These are phyloP conservation scores for Calocera cornea DNA, from an alignment of 768 basidiomycete species.

Conservation along the genomic window DNA sequence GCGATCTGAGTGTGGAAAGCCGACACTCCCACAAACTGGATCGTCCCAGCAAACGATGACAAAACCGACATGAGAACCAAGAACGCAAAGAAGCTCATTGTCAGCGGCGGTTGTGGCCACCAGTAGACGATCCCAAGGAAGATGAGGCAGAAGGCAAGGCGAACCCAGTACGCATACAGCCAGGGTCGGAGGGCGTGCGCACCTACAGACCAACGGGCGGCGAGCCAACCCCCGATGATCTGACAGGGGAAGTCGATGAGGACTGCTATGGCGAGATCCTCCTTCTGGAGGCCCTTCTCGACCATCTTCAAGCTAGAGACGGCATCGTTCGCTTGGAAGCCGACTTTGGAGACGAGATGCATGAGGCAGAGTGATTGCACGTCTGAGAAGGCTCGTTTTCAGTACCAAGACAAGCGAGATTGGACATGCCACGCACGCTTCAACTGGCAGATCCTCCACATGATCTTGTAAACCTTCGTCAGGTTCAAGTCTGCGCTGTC, in stretches of 20 bases:
- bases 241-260: constrained; percentile 97
- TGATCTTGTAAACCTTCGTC: constrained; percentile 77
- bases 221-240: constrained; percentile 85
- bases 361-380: constrained; percentile 76
- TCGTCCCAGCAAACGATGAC: constrained; percentile 79
- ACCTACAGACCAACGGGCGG: constrained; percentile 80
- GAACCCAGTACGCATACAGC: constrained; percentile 83
- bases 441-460: constrained; percentile 86
- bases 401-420: background rate
- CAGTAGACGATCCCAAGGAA: constrained; percentile 66
- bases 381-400: constrained; percentile 38
- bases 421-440: constrained; percentile 48
- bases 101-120: constrained; percentile 69
- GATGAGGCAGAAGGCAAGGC: constrained; percentile 56
- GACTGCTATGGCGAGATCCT: constrained; percentile 90
- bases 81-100: constrained; percentile 62
- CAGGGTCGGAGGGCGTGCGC: constrained; percentile 71
- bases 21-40: constrained; percentile 99
- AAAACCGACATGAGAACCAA: constrained; percentile 71
- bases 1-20: constrained; percentile 96
- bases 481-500: constrained; percentile 82
- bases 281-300: constrained; percentile 89
- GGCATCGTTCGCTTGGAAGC: constrained; percentile 87
- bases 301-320: constrained; percentile 86
- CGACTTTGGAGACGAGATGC: constrained; percentile 85